Base-by-base conservation (phyloP, 2,329 filamentous ascomycete genomes). In the Talaromyces atroroseus region DNA sequence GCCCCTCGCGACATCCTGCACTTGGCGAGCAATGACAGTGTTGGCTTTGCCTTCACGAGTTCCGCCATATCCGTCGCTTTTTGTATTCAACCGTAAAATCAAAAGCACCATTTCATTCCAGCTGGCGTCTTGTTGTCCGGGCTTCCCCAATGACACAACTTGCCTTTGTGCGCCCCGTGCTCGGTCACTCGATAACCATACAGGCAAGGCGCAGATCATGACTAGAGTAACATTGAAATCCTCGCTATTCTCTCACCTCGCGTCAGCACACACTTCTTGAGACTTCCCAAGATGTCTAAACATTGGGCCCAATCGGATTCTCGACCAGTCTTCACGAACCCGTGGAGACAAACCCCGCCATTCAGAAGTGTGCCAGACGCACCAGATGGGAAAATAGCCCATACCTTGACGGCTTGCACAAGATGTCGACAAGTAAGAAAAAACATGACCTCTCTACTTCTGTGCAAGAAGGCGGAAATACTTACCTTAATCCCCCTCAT, bases 351-450 rank as follows among this genome's bases (percentile, higher is more conserved):
- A 42, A 20, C 24, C 24, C 53, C 65, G 58, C 65, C 68, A 51
- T 63, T 64, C 49, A 68, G 58, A 63, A 56, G 57, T 44, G 62
- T 67, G 50, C 65, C 66, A 51, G 65, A 70, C 29, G 61, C 61
- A 51, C 67, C 70, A 23, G 70, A 73, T 61, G 67, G 69, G 54
- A 73, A 73, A 58, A 69, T 74, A 59, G 71, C 74, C 55, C 76
- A 79, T 63, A 79, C 76, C 21, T 68, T 79, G 57, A 78, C 76
- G 10, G 76, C 76, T 24, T 79, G 76, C 60, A 77, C 76, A 32
- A 71, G 76, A 54, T 79, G 76, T 65, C 71, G 76, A 71, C 76
- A 77, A 67, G 76, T 78, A 71, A 64, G 71, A 62, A 26, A 18
- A 11, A 48, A 20, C 14, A 46, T 21, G 21, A 16, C 29, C 45